phyloP scores from a whole-genome alignment of 768 basidiomycete species.

The Crepidotus variabilis region DNA sequence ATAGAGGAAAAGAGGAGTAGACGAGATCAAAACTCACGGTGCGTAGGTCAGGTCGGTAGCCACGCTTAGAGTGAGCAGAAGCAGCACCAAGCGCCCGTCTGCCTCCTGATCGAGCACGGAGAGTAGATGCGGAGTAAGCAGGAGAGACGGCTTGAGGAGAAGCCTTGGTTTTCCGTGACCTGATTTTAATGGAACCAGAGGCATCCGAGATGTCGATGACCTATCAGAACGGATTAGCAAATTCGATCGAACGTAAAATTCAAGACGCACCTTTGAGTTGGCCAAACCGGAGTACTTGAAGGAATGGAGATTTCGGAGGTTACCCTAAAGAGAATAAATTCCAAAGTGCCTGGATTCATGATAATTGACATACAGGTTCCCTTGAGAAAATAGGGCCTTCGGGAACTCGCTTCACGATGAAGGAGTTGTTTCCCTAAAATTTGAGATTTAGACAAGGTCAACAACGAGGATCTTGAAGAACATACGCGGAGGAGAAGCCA shows the following conservation, averaged over 20 bases:
- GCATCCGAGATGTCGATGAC: conserved; percentile 61
- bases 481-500: conserved; percentile 89
- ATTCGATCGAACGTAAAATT: background rate
- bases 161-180: conserved; percentile 62
- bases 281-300: conserved; percentile 88
- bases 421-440: conserved; percentile 75
- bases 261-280: conserved; percentile 64
- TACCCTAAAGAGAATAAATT: conserved; percentile 50
- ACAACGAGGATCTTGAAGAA: conserved; percentile 13
- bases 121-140: conserved; percentile 42
- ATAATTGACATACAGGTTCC: conserved; percentile 61
- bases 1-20: conserved; percentile 7
- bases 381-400: conserved; percentile 80
- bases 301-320: conserved; percentile 86
- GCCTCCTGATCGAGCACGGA: conserved; percentile 67
- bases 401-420: conserved; percentile 71
- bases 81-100: conserved; percentile 70
- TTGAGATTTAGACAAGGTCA: conserved; percentile 2
- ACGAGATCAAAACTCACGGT: conserved; percentile 44
- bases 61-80: conserved; percentile 53
- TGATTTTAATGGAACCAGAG: conserved; percentile 53
- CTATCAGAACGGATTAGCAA: conserved; percentile 30
- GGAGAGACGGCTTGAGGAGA: conserved; percentile 46
- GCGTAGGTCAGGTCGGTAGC: conserved; percentile 78
- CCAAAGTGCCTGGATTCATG: background rate